phyloP scores from a whole-genome alignment of 306 rosid species.

The Vigna radiata region DNA sequence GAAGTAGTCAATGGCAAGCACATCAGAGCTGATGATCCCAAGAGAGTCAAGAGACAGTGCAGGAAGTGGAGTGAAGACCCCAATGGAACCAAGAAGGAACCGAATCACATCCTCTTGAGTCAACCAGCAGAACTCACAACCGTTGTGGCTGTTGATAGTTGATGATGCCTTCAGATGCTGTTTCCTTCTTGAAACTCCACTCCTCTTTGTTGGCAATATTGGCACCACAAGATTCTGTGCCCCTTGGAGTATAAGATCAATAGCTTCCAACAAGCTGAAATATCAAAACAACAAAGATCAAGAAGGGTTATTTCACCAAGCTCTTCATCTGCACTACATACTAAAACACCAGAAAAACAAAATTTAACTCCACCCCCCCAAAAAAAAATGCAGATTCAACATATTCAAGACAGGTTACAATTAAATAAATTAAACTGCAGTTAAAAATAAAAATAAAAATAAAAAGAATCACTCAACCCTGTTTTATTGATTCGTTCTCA shows the following conservation, averaged over 20 bases:
- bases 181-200: constrained; percentile 71
- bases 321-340: neutral
- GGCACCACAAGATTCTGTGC: constrained; percentile 90
- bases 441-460: neutral
- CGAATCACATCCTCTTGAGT: constrained; percentile 88
- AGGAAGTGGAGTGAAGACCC: constrained; percentile 78
- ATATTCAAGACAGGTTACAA: neutral
- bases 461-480: neutral
- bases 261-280: constrained; percentile 80
- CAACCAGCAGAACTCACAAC: constrained; percentile 83
- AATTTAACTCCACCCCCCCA: neutral
- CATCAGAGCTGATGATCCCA: constrained; percentile 63
- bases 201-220: constrained; percentile 53
- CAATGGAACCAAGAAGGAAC: constrained; percentile 81
- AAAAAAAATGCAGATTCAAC: constrained; percentile 3
- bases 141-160: constrained; percentile 55
- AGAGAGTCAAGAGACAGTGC: constrained; percentile 71
- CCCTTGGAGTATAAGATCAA: constrained; percentile 87
- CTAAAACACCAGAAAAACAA: constrained; percentile 27
- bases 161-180: constrained; percentile 56
- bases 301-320: neutral
- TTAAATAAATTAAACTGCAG: neutral
- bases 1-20: constrained; percentile 70
- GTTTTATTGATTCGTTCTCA: neutral
- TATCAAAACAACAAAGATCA: constrained; percentile 24